These are phyloP conservation scores for Pichia phayaonensis DNA, from an alignment of 805 yeast genomes.

Conservation along the genomic window DNA sequence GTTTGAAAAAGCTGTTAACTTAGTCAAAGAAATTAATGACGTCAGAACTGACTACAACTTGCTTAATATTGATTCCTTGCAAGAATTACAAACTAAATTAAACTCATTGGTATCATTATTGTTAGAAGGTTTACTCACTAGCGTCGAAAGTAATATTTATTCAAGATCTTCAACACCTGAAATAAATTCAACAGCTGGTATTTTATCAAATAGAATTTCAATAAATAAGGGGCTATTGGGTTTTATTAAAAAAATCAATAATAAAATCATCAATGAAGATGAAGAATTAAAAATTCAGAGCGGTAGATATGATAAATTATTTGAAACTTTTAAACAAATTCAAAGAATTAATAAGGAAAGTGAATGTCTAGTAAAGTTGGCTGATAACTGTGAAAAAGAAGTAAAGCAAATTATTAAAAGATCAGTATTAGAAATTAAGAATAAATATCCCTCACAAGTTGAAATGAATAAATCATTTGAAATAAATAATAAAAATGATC, in stretches of 20 bases:
- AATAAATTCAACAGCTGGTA: not conserved
- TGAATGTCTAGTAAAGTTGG: constrained; percentile 46
- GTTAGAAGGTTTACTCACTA: constrained; percentile 70
- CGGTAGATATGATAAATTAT: constrained; percentile 17
- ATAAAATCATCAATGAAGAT: constrained; percentile 2
- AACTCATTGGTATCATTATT: constrained; percentile 51
- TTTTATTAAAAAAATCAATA: constrained; percentile 6
- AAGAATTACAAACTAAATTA: constrained; percentile 42
- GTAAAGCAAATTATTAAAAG: constrained; percentile 54
- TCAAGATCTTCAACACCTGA: constrained; percentile 10
- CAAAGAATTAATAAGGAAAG: constrained; percentile 51
- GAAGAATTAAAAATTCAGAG: constrained; percentile 11
- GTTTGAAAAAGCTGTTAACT: constrained; percentile 42
- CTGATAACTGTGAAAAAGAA: constrained; percentile 52
- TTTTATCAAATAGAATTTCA: constrained; percentile 1
- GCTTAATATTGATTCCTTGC: constrained; percentile 52
- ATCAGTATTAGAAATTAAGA: constrained; percentile 57
- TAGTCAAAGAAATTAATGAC: constrained; percentile 31
- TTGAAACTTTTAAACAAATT: constrained; percentile 15
- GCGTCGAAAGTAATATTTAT: constrained; percentile 50
- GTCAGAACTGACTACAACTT: constrained; percentile 44
- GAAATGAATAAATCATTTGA: constrained; percentile 16
- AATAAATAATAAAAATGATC: constrained; percentile 16
- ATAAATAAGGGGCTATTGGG: constrained; percentile 8
- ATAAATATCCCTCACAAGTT: constrained; percentile 36